Conservation (phyloP, 768 basidiomycete genomes). For the Galerina marginata region DNA sequence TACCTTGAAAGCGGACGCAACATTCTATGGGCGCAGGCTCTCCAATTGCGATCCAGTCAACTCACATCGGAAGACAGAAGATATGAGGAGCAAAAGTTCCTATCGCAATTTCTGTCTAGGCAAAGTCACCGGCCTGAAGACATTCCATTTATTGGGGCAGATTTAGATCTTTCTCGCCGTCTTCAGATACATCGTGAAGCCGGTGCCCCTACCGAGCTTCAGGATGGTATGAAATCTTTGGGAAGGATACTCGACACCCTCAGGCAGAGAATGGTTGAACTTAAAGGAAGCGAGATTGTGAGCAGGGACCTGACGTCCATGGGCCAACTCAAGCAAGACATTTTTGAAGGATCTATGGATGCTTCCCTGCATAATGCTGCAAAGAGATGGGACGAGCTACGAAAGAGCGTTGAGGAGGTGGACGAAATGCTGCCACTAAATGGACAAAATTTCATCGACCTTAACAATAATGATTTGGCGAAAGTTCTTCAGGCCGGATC, state of each 20-base stretch:
- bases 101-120: not conserved
- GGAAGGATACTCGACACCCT: not conserved
- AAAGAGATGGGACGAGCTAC: not conserved
- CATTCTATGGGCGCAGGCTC: conserved; percentile 5
- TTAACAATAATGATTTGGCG: not conserved
- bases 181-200: not conserved
- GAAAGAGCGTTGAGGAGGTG: not conserved
- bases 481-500: not conserved
- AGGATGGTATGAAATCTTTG: not conserved
- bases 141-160: not conserved
- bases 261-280: not conserved
- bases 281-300: not conserved
- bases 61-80: not conserved
- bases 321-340: not conserved
- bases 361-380: not conserved
- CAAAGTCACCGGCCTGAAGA: not conserved
- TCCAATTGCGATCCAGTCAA: not conserved
- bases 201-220: not conserved
- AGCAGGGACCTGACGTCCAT: not conserved
- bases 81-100: not conserved
- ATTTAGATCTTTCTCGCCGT: not conserved
- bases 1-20: conserved; percentile 7
- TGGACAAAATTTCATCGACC: not conserved
- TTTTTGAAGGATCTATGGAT: not conserved
- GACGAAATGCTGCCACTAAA: not conserved